These are phyloP conservation scores for Datisca glomerata DNA, from an alignment of 306 rosid species.

Conservation along the genomic window DNA sequence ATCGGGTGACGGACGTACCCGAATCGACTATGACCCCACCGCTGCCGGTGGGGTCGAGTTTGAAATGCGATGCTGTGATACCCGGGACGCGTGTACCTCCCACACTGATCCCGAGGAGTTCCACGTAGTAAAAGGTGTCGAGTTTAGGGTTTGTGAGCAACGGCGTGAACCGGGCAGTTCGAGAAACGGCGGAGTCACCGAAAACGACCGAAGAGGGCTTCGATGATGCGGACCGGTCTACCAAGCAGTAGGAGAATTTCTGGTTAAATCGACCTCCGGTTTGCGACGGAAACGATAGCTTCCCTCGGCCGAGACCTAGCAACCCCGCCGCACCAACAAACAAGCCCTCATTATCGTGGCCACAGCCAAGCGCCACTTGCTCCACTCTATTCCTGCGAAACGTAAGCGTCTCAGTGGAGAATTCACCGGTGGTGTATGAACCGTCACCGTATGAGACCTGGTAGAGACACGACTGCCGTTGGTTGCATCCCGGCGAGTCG, in stretches of 20 bases:
- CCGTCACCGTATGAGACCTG: slow-evolving; percentile 95
- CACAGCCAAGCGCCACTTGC: slow-evolving; percentile 74
- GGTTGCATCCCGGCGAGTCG: slow-evolving; percentile 54
- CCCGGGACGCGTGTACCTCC: slow-evolving; percentile 64
- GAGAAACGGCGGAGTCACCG: slow-evolving; percentile 68
- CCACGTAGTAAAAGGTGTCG: slow-evolving; percentile 77
- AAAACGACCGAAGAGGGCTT: slow-evolving; percentile 62
- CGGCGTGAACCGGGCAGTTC: slow-evolving; percentile 77
- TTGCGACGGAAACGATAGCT: slow-evolving; percentile 64
- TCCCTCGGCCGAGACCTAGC: slow-evolving; percentile 76
- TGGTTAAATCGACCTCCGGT: slow-evolving; percentile 51
- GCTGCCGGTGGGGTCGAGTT: slow-evolving; percentile 51
- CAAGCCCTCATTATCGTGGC: slow-evolving; percentile 82
- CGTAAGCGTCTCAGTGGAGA: slow-evolving; percentile 78
- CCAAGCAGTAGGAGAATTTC: slow-evolving; percentile 85
- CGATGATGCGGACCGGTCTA: slow-evolving; percentile 77
- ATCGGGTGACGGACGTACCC: slow-evolving; percentile 80
- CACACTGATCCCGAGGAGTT: slow-evolving; percentile 64
- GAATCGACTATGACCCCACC: slow-evolving; percentile 92
- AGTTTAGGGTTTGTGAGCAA: slow-evolving; percentile 53
- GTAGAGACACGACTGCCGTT: slow-evolving; percentile 40
- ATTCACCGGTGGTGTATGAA: slow-evolving; percentile 69
- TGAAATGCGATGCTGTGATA: slow-evolving; percentile 43
- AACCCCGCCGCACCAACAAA: slow-evolving; percentile 89
- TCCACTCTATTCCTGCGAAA: slow-evolving; percentile 46